Percentiles rank a stretch among this genome's conserved stretches.
phyloP scores from a whole-genome alignment of 2,329 filamentous ascomycete species.

The Aspergillus pseudonomiae region DNA sequence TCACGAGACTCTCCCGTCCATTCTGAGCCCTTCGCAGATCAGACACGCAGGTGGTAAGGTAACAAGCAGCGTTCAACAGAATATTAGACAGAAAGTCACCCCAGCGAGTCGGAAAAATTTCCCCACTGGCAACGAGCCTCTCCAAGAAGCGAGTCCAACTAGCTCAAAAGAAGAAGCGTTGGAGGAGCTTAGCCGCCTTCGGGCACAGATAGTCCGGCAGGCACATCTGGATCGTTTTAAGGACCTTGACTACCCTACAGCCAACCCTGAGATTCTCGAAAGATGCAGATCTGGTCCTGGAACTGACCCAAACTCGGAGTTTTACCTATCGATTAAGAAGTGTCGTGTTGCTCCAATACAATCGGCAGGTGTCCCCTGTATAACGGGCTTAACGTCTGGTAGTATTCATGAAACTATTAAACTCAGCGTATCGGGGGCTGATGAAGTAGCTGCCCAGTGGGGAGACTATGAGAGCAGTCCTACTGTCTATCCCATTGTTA shows the following conservation, averaged over 20 bases:
- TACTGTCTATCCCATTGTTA: constrained; percentile 20
- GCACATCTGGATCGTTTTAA: constrained; percentile 18
- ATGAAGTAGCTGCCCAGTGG: constrained; percentile 11
- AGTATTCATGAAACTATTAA: neutral
- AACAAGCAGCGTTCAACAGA: neutral
- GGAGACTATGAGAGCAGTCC: constrained; percentile 18
- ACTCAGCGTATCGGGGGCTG: too few species aligned
- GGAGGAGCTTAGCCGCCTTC: constrained; percentile 26
- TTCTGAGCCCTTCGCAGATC: neutral
- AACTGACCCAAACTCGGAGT: constrained; percentile 23
- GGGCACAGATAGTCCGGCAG: constrained; percentile 20
- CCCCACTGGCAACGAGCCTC: neutral
- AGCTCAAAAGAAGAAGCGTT: constrained; percentile 12
- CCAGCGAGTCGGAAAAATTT: neutral
- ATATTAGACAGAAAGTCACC: neutral
- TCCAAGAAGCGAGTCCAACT: neutral
- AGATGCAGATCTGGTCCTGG: constrained; percentile 34
- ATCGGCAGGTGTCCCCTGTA: neutral
- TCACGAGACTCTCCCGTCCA: neutral
- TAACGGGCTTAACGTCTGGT: neutral
- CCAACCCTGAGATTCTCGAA: constrained; percentile 24
- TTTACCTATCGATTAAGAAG: constrained; percentile 22
- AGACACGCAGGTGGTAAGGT: neutral
- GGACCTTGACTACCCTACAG: constrained; percentile 10
- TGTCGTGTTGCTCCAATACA: constrained; percentile 6